phyloP scores from a whole-genome alignment of 352 stramenopile genomes.

The Phytophthora sp. region DNA sequence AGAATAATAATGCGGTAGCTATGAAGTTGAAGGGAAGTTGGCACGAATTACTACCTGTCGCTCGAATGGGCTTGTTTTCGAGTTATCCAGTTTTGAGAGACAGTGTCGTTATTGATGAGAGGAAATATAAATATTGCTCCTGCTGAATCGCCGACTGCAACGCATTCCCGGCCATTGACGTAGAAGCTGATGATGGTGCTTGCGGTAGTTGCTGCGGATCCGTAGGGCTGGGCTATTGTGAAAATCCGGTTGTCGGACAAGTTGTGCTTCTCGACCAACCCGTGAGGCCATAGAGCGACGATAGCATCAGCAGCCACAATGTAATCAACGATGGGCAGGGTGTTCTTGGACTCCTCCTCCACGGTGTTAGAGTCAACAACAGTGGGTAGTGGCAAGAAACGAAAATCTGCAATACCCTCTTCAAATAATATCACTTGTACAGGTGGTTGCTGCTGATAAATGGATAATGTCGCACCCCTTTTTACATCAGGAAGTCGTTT shows the following conservation, averaged over 20 bases:
- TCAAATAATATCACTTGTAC: constrained; percentile 37
- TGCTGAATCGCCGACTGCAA: constrained; percentile 26
- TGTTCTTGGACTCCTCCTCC: not conserved
- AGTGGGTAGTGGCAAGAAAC: constrained; percentile 18
- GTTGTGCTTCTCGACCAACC: constrained; percentile 35
- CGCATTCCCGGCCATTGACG: constrained; percentile 9
- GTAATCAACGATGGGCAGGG: constrained; percentile 28
- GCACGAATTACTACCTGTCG: constrained; percentile 25
- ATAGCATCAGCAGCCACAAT: constrained; percentile 26
- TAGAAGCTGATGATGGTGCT: constrained; percentile 20
- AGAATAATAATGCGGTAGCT: too few relatives aligned
- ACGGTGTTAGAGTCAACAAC: not conserved
- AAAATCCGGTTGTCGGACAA: constrained; percentile 35
- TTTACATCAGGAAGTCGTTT: constrained; percentile 13
- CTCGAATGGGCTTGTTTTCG: constrained; percentile 27
- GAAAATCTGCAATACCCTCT: constrained; percentile 15
- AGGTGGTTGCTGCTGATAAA: constrained; percentile 38
- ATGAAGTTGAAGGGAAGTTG: too few relatives aligned
- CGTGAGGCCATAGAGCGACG: constrained; percentile 40
- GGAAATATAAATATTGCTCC: constrained; percentile 20
- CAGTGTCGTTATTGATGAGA: constrained; percentile 1
- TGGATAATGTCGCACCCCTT: constrained; percentile 17
- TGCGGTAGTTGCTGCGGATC: constrained; percentile 7
- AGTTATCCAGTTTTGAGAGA: not conserved
- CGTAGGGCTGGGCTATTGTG: constrained; percentile 25